Percentiles rank a stretch among this genome's conserved stretches.
phyloP scores from a whole-genome alignment of 129 eudicot species.

The Logfia minima region DNA sequence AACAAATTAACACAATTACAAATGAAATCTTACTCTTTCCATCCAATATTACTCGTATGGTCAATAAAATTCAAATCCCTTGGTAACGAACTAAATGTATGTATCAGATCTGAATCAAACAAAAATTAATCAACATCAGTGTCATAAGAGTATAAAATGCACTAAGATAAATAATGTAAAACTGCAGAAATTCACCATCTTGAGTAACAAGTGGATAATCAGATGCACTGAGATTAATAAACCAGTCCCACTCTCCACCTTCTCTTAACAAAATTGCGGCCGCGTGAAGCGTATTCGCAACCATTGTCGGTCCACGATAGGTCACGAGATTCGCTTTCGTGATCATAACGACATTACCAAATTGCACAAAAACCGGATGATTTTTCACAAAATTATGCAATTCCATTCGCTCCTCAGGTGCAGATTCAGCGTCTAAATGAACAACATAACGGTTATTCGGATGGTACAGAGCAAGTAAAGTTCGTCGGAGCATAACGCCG shows the following conservation, averaged over 20 bases:
- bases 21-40: constrained; percentile 71
- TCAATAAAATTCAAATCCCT: constrained; percentile 85
- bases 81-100: constrained; percentile 59
- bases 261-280: constrained; percentile 73
- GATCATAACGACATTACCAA: constrained; percentile 78
- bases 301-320: constrained; percentile 94
- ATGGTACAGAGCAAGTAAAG: constrained; percentile 78
- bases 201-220: constrained; percentile 87
- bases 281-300: constrained; percentile 83
- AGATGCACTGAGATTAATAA: constrained; percentile 79
- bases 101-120: constrained; percentile 62
- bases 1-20: neutral
- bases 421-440: constrained; percentile 66
- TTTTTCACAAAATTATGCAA: constrained; percentile 44
- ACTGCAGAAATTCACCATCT: constrained; percentile 47
- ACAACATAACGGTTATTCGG: constrained; percentile 35
- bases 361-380: constrained; percentile 43
- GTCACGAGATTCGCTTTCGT: constrained; percentile 82
- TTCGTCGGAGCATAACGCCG: constrained; percentile 62
- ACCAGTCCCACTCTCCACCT: constrained; percentile 90
- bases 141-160: neutral
- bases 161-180: neutral
- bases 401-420: constrained; percentile 59
- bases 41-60: constrained; percentile 82
- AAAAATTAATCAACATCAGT: neutral